Conservation (phyloP, 75 land plant genomes). For the Pinus albicaulis region DNA sequence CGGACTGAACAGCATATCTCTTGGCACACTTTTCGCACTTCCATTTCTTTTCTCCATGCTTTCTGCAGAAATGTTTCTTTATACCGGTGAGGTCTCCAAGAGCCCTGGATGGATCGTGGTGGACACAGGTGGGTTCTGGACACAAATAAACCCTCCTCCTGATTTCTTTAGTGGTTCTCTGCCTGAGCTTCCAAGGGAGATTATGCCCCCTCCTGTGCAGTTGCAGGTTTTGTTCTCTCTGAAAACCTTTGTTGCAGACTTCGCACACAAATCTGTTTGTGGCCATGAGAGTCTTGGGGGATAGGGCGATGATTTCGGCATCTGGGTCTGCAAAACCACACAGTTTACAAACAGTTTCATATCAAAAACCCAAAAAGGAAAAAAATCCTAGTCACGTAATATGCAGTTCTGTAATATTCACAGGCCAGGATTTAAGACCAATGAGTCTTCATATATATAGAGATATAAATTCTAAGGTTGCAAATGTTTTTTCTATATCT, state of each 20-base stretch:
- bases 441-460: neutral
- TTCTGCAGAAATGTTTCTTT: conserved; percentile 76
- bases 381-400: too few relatives aligned
- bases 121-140: conserved; percentile 80
- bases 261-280: conserved; percentile 91
- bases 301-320: conserved; percentile 90
- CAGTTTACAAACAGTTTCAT: too few relatives aligned
- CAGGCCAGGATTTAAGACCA: neutral
- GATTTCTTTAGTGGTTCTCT: conserved; percentile 68
- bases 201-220: conserved; percentile 89
- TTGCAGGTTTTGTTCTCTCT: conserved; percentile 84
- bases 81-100: conserved; percentile 82
- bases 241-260: conserved; percentile 80
- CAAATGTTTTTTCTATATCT: neutral
- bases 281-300: conserved; percentile 86
- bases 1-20: conserved; percentile 78
- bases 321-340: conserved; percentile 63
- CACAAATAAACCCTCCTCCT: conserved; percentile 71
- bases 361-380: too few relatives aligned
- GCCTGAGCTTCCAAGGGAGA: conserved; percentile 82
- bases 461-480: neutral
- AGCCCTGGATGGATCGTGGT: conserved; percentile 77
- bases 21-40: conserved; percentile 83
- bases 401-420: neutral
- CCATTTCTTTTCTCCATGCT: conserved; percentile 86